Evolutionary conservation across 2,329 filamentous ascomycete genomes (phyloP), one percentile per base, ranked within the genome.

Genomic region (Grosmannia huntii): DNA sequence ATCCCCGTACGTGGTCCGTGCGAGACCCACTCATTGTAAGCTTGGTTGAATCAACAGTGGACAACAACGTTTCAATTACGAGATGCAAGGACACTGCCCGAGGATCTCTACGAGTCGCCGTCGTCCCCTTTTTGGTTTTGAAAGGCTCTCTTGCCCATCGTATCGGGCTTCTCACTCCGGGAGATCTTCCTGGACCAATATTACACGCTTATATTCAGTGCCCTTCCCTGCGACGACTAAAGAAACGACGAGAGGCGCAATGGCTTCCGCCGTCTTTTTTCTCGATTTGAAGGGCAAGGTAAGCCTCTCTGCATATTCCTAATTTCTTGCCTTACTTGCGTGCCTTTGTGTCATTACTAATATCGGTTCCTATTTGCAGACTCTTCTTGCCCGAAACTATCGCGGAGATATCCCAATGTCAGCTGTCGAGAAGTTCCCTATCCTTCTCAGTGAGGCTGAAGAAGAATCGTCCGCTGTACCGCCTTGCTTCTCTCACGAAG

Each of bases 201-300:
- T 10, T 5, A 19, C 7, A 14, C 25, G 4, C 7, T 28, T 14
- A 31, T 27, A 19, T 28, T 14, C 16, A 33, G 31, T 33, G 14
- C n/a, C 25, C 53, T 1, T 16, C 25, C 14, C 14, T 27, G 38
- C 7, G 25, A 25, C 51, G 5, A 21, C n/a, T 16, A 12, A 6
- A 7, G 21, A 10, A 16, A 41, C 10, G 4, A 21, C 33, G 31
- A 48, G 44, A 21, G 21, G 33, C 55, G 46, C 66, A 70, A 99
- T 99, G 94, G 94, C 94, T 66, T 99, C 94, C 61, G 94, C 94
- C 64, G 72, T 99, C 68, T 99, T 99, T 82, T 99, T 99, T 73
- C 86, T 99, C 68, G 94, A 99, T 74, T 82, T 99, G 66, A 99
- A 99, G 90, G 94, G 94, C 89, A 99, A 99, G 87, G 90, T 95